A percentile compares a stretch with the other conserved stretches of the same genome.
phyloP scores from a whole-genome alignment of 2,329 filamentous ascomycete species.

The Corinectria fuckeliana region DNA sequence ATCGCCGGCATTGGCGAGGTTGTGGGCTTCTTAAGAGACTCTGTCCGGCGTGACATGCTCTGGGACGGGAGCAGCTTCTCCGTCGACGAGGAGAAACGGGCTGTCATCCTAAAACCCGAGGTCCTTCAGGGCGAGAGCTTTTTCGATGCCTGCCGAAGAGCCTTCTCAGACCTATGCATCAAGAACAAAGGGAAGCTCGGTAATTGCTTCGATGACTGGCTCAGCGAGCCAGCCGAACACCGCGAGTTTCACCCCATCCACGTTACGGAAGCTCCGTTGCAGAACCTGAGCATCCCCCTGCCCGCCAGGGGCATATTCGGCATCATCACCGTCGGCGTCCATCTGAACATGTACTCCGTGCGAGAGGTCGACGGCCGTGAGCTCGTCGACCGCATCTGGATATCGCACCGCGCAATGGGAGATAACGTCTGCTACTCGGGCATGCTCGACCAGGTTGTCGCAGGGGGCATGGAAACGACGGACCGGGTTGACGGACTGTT shows the following conservation, averaged over 20 bases:
- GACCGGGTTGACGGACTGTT: constrained; percentile 34
- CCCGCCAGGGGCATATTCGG: constrained; percentile 45
- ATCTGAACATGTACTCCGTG: constrained; percentile 46
- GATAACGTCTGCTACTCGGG: constrained; percentile 41
- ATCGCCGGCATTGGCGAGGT: constrained; percentile 27
- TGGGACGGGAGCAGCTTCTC: constrained; percentile 23
- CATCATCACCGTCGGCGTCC: constrained; percentile 45
- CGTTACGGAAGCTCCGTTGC: constrained; percentile 25
- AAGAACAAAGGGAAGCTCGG: constrained; percentile 36
- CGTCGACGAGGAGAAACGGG: constrained; percentile 10
- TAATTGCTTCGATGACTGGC: constrained; percentile 38
- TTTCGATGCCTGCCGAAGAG: constrained; percentile 16
- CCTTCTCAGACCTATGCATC: constrained; percentile 35
- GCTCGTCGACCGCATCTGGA: constrained; percentile 42
- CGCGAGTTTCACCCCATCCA: constrained; percentile 41
- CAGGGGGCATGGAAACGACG: constrained; percentile 43
- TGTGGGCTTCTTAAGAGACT: constrained; percentile 29
- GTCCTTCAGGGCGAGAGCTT: constrained; percentile 23
- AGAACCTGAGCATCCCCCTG: constrained; percentile 40
- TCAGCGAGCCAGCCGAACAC: constrained; percentile 21
- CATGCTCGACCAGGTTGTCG: constrained; percentile 47
- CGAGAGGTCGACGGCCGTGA: constrained; percentile 30
- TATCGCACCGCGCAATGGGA: constrained; percentile 40
- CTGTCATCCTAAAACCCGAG: constrained; percentile 32
- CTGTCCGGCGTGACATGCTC: constrained; percentile 16